A percentile compares a stretch with the other conserved stretches of the same genome.
phyloP scores from a whole-genome alignment of 257 asterid species.

The Schizonepeta tenuifolia region DNA sequence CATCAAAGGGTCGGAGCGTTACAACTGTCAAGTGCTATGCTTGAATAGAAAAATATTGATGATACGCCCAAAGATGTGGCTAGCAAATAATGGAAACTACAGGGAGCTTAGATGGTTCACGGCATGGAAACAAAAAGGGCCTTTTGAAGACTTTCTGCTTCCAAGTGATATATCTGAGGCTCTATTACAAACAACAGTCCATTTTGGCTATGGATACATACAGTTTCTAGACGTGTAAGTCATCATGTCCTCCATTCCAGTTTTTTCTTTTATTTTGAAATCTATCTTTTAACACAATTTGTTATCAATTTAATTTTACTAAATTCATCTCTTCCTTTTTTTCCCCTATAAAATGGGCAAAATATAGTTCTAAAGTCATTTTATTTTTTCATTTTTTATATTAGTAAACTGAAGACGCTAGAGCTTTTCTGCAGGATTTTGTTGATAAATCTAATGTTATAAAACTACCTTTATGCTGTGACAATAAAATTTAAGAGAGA shows the following conservation, averaged over 20 bases:
- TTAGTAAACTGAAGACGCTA: constrained; percentile 5
- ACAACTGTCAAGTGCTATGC: constrained; percentile 88
- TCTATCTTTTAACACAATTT: constrained; percentile 8
- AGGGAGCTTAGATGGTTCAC: constrained; percentile 96
- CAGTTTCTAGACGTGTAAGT: constrained; percentile 88
- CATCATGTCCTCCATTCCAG: background rate
- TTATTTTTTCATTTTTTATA: background rate
- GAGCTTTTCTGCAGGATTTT: background rate
- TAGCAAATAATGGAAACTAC: constrained; percentile 90
- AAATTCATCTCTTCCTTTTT: background rate
- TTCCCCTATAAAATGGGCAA: background rate
- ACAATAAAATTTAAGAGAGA: background rate
- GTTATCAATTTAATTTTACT: background rate
- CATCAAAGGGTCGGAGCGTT: constrained; percentile 83
- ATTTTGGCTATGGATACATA: constrained; percentile 87
- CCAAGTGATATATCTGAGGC: constrained; percentile 76
- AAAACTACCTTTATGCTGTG: background rate
- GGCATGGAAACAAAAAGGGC: constrained; percentile 81
- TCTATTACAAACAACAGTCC: constrained; percentile 65
- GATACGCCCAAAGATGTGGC: constrained; percentile 97
- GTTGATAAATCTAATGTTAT: constrained; percentile 5
- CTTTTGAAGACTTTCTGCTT: constrained; percentile 77
- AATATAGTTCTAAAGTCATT: background rate
- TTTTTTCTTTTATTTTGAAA: background rate
- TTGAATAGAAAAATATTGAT: constrained; percentile 77